Evolutionary conservation across 202 grass and related monocot species (phyloP), one percentile per base, ranked within the genome.

Genomic region (Carex sylvatica): DNA sequence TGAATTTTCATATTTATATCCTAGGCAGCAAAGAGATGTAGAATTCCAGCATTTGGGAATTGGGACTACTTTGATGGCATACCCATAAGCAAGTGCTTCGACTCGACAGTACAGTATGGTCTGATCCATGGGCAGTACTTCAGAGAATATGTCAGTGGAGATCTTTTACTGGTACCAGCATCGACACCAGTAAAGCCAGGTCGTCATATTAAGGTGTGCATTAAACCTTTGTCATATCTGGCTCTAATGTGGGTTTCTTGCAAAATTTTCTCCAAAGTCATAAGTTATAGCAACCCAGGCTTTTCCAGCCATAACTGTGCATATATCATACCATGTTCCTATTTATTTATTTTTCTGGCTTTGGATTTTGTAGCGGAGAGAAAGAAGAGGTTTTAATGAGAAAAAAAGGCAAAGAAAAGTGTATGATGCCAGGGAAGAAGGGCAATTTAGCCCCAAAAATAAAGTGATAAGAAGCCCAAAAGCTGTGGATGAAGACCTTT

Each of bases 401-500:
- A 79, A 74, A 51, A 82, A 19, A 40, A 86, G 46, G 65, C 84
- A 81, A 11, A 71, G 75, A 9, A 82, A 52, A 38, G 84, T 86
- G 33, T 65, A 14, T 44, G 65, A 82, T 84, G 67, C 63, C 9
- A 78, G 23, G 18, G 65, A 31, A 23, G 47, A 75, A 75, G 66
- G 26, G 26, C 51, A 82, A 35, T 64, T 6, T 38, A 60, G 58
- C 35, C 78, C 65, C 26, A 36, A 75, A 69, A 79, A 67, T 46
- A 24, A 30, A 49, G 65, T 10, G 53, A 74, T 60, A 4, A 73
- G 66, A 74, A 71, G 24, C 30, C 36, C 74, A 59, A 86, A 86
- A 71, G 78, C 84, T 53, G 84, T 86, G 20, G 84, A 86, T 63
- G 84, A 86, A 71, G 84, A 86, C 53, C 56, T 86, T 46, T 86